Percentiles rank a stretch among this genome's conserved stretches.
phyloP scores from a whole-genome alignment of 2,329 filamentous ascomycete genomes.

The Diaporthe vexans region DNA sequence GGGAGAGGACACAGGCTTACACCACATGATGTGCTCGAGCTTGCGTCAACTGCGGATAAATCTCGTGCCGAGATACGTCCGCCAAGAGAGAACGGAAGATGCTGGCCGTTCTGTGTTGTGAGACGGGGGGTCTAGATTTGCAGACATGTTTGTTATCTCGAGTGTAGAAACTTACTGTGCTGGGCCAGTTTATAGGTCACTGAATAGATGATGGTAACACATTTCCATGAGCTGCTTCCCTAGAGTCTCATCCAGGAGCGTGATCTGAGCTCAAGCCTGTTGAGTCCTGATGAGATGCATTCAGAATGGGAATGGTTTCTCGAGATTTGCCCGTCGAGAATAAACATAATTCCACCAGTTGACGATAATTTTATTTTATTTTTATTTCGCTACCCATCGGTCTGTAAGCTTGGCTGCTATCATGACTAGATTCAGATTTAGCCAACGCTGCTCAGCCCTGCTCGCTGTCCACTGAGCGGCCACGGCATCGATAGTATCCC shows the following conservation, averaged over 20 bases:
- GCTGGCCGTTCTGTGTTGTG: too few species aligned
- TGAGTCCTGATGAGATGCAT: neutral
- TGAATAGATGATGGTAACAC: neutral
- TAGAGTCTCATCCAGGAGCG: neutral
- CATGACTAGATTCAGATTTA: neutral
- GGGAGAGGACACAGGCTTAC: neutral
- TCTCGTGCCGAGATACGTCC: neutral
- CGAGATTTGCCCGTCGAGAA: neutral
- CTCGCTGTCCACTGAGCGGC: too few species aligned
- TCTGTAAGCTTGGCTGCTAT: neutral
- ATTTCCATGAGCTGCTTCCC: neutral
- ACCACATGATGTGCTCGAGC: neutral
- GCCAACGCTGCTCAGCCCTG: too few species aligned
- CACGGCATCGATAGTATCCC: too few species aligned
- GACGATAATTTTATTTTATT: too few species aligned
- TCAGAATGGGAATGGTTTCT: neutral
- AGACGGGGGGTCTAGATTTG: neutral
- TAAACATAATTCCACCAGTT: neutral
- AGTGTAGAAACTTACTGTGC: neutral
- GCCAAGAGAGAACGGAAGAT: neutral
- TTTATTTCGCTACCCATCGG: too few species aligned
- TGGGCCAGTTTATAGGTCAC: neutral
- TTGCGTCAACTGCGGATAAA: constrained; percentile 7
- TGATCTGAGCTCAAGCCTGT: neutral
- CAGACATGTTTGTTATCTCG: neutral